Conservation (phyloP, 2,329 filamentous ascomycete genomes). For the Trichothecium roseum region DNA sequence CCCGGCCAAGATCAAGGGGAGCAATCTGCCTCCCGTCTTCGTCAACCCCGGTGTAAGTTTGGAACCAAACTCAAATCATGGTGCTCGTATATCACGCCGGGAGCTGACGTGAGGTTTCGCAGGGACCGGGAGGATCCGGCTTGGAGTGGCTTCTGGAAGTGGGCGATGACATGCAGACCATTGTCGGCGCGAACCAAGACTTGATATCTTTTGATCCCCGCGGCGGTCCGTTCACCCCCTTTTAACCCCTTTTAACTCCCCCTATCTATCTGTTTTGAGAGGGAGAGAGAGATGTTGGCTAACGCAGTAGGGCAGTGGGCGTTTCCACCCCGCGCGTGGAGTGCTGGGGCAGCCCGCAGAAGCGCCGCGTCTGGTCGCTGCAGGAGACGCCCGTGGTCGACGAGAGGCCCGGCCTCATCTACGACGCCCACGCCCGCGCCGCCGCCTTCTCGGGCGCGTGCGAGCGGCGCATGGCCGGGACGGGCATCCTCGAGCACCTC, state of each 20-base stretch:
- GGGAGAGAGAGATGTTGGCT: no score
- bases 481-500: conserved; percentile 27
- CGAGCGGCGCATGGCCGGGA: conserved; percentile 23
- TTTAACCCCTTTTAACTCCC: no score
- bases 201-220: conserved; percentile 41
- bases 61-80: no score
- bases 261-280: no score
- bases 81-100: no score
- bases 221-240: conserved; percentile 18
- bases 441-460: conserved; percentile 31
- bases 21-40: conserved; percentile 19
- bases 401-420: conserved; percentile 32
- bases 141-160: conserved; percentile 20
- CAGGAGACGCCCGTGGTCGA: conserved; percentile 34
- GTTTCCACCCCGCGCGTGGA: conserved; percentile 38
- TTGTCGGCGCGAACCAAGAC: conserved; percentile 38
- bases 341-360: conserved; percentile 35
- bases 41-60: conserved; percentile 22
- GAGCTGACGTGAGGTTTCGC: not conserved
- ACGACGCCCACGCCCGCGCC: conserved; percentile 32
- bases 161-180: conserved; percentile 25
- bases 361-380: conserved; percentile 30
- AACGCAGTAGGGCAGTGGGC: no score
- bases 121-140: conserved; percentile 40
- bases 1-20: conserved; percentile 16